These are phyloP conservation scores for Fusarium ramigenum DNA, from an alignment of 2,329 filamentous ascomycete species.

Conservation along the genomic window DNA sequence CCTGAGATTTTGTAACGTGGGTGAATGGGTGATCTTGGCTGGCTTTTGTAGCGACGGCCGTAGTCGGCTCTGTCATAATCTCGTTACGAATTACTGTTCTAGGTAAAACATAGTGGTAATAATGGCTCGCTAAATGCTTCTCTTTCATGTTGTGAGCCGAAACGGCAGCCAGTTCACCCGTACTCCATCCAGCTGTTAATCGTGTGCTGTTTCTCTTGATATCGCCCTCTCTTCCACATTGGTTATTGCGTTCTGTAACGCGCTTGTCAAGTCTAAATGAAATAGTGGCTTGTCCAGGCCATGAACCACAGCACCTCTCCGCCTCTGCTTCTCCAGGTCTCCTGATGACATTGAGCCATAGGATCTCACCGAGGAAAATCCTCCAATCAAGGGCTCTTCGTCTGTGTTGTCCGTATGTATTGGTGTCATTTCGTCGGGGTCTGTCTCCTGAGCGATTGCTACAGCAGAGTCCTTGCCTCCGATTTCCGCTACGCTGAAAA, in stretches of 20 bases:
- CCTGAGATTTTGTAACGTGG: not conserved
- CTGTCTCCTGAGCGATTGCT: constrained; percentile 70
- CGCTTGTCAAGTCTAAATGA: constrained; percentile 90
- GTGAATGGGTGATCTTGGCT: constrained; percentile 14
- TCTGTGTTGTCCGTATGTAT: constrained; percentile 48
- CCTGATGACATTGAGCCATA: constrained; percentile 33
- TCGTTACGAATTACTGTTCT: not conserved
- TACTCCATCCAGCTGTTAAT: not conserved
- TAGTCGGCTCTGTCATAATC: not conserved
- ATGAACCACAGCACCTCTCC: constrained; percentile 74
- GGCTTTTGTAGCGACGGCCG: not conserved
- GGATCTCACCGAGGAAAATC: constrained; percentile 1
- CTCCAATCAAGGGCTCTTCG: constrained; percentile 49
- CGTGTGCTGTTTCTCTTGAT: constrained; percentile 20
- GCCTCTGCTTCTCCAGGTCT: constrained; percentile 51
- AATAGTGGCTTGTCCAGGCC: constrained; percentile 92
- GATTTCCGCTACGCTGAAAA: constrained; percentile 92
- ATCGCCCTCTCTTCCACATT: constrained; percentile 72
- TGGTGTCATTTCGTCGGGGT: constrained; percentile 52
- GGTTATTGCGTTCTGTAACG: constrained; percentile 85
- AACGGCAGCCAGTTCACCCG: not conserved
- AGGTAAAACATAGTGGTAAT: not conserved
- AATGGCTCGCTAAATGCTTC: constrained; percentile 5
- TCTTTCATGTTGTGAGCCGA: not conserved
- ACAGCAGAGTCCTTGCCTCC: constrained; percentile 77